Evolutionary conservation across 805 yeast genomes (phyloP), one percentile per base, ranked within the genome.

Genomic region (Starmerella apicola): DNA sequence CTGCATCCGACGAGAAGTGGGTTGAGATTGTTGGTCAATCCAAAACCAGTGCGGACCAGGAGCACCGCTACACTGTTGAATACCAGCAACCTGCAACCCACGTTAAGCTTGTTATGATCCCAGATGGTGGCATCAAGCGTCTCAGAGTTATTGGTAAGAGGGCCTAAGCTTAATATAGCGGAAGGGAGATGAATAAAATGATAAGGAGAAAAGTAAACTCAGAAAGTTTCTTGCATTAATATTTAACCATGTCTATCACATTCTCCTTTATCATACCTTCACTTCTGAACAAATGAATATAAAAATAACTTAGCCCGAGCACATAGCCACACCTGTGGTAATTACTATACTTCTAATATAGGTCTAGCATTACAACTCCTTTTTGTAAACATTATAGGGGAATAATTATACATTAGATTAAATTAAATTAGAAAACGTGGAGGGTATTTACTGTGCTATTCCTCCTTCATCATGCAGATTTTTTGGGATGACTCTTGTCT

Each of bases 41-140:
- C 15, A 79, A 80, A 59, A 81, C 94, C 1, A 73, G 74, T n/a
- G 84, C 95, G 4, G 93, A 86, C 59, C 66, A 67, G 44, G 95
- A 82, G 57, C 95, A 88, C 57, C 61, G 56, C 13, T 83, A 36
- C 40, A 52, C 44, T 23, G 45, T 38, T 2, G 32, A 34, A 20
- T 30, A 12, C 12, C 45, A 46, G 2, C 52, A 59, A 26, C 54
- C 60, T 1, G 72, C 59, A 51, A 71, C 85, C 8, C 94, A 85
- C 57, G 81, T 85, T 23, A 74, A 76, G 53, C 59, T 88, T 50
- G 74, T 81, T 8, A 79, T 88, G 59, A 80, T 85, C 49, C 98
- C 98, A 18, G 98, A 88, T 57, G 98, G 98, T 36, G 98, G 98
- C 45, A 83, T 85, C 41, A 88, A 88, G 67, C 73, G 98, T 58